Evolutionary conservation across 2,329 filamentous ascomycete genomes (phyloP).

Genomic region (Pezicula radicicola): DNA sequence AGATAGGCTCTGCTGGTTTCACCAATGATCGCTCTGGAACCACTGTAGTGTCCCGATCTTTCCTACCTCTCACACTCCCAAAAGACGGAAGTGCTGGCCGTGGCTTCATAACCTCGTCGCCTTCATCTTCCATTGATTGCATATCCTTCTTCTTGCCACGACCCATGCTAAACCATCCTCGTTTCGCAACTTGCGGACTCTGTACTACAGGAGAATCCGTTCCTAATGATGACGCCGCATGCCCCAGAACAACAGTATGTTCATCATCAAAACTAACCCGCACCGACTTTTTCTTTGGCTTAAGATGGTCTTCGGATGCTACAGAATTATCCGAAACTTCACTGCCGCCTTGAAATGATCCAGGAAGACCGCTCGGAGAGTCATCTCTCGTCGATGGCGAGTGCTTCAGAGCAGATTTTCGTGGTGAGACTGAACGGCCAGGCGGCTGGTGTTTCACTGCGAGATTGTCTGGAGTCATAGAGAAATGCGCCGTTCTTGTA

Average conservation of each 20-base stretch:
- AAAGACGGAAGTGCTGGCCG: slow-evolving; percentile 71
- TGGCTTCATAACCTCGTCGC: slow-evolving; percentile 71
- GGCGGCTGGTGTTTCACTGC: slow-evolving; percentile 66
- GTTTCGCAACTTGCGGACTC: slow-evolving; percentile 39
- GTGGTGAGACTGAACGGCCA: slow-evolving; percentile 68
- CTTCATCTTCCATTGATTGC: slow-evolving; percentile 53
- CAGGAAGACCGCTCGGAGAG: slow-evolving; percentile 39
- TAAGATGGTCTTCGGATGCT: slow-evolving; percentile 15
- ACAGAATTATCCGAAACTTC: slow-evolving; percentile 38
- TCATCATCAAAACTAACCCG: slow-evolving; percentile 79
- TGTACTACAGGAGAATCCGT: slow-evolving; percentile 36
- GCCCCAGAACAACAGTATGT: slow-evolving; percentile 50
- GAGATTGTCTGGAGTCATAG: slow-evolving; percentile 50
- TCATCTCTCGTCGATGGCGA: slow-evolving; percentile 43
- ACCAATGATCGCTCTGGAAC: slow-evolving; percentile 57
- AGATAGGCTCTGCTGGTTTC: slow-evolving; percentile 42
- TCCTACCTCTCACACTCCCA: slow-evolving; percentile 68
- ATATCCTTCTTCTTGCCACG: slow-evolving; percentile 49
- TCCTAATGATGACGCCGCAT: slow-evolving; percentile 36
- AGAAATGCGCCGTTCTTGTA: slow-evolving; percentile 66
- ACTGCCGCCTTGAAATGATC: slow-evolving; percentile 27
- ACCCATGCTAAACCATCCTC: slow-evolving; percentile 51
- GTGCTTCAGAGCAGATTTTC: slow-evolving; percentile 74
- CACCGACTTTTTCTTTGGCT: slow-evolving; percentile 58
- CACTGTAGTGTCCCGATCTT: slow-evolving; percentile 46